phyloP scores from a whole-genome alignment of 352 stramenopile species.

The Pseudoperonospora humuli region DNA sequence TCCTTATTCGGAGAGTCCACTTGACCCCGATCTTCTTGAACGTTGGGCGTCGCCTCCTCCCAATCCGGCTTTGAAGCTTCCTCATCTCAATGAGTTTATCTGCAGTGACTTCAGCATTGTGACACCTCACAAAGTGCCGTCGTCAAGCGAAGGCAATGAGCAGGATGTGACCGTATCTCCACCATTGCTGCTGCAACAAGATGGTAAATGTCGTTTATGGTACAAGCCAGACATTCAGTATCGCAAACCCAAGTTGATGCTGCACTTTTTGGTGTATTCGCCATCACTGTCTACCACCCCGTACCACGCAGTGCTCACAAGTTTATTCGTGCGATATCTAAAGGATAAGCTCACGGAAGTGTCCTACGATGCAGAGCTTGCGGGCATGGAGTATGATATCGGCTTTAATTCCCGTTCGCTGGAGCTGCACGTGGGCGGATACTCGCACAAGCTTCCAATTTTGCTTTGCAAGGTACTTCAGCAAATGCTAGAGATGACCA shows the following conservation, averaged over 20 bases:
- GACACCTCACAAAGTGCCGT: constrained; percentile 29
- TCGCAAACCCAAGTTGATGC: constrained; percentile 86
- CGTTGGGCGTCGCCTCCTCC: constrained; percentile 28
- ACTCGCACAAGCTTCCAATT: constrained; percentile 85
- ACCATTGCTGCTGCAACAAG: constrained; percentile 37
- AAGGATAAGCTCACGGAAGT: constrained; percentile 84
- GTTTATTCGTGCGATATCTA: constrained; percentile 63
- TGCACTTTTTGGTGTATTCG: constrained; percentile 73
- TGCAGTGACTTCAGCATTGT: constrained; percentile 66
- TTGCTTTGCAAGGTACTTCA: constrained; percentile 71
- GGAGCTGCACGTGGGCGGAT: constrained; percentile 80
- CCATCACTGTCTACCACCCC: constrained; percentile 46
- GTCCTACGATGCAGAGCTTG: constrained; percentile 67
- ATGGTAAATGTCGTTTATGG: constrained; percentile 55
- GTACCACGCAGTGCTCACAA: constrained; percentile 62
- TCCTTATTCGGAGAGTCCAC: constrained; percentile 37
- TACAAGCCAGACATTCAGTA: constrained; percentile 88
- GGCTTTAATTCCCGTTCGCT: constrained; percentile 57
- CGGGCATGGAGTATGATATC: constrained; percentile 70
- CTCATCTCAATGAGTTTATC: constrained; percentile 70
- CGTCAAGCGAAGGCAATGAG: constrained; percentile 18
- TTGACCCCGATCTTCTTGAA: constrained; percentile 29
- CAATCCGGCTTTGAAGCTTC: constrained; percentile 37
- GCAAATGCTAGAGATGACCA: constrained; percentile 40
- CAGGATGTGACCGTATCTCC: constrained; percentile 1